These are phyloP conservation scores for Hyphopichia khmerensis DNA, from an alignment of 1,139 yeast genomes.

Conservation along the genomic window DNA sequence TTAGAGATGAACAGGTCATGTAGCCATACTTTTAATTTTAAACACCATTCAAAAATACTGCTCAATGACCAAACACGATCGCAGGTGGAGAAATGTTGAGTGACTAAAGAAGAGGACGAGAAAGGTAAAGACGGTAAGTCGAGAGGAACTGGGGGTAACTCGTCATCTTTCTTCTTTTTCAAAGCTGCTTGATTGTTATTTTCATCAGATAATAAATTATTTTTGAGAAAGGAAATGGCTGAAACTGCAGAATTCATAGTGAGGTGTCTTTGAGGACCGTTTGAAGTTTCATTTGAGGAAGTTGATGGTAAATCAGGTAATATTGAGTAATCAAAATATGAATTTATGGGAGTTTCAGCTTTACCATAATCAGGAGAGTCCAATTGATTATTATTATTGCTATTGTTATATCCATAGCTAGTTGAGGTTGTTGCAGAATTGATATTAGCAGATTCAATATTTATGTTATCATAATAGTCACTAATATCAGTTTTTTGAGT, in stretches of 20 bases:
- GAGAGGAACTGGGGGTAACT: conserved; percentile 51
- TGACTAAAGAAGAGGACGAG: conserved; percentile 48
- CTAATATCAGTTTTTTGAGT: conserved; percentile 12
- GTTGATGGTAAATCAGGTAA: conserved; percentile 41
- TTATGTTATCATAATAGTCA: conserved; percentile 6
- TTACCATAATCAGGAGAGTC: conserved; percentile 1
- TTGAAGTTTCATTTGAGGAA: conserved; percentile 1
- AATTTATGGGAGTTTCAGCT: conserved; percentile 28
- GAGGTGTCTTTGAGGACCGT: neutral
- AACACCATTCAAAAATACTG: conserved; percentile 50
- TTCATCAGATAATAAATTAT: conserved; percentile 7
- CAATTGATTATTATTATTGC: conserved; percentile 6
- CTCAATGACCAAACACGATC: conserved; percentile 37
- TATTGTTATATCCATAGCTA: neutral
- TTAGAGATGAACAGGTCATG: conserved; percentile 50
- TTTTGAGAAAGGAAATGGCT: conserved; percentile 19
- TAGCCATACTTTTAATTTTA: conserved; percentile 49
- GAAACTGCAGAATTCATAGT: conserved; percentile 12
- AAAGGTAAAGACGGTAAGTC: conserved; percentile 61
- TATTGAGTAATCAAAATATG: conserved; percentile 39
- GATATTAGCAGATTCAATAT: neutral
- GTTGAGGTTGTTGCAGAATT: conserved; percentile 1
- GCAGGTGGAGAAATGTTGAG: conserved; percentile 45
- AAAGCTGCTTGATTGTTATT: conserved; percentile 6
- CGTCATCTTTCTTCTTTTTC: conserved; percentile 18